phyloP scores from a whole-genome alignment of 1,139 yeast genomes.

The Candida sojae region DNA sequence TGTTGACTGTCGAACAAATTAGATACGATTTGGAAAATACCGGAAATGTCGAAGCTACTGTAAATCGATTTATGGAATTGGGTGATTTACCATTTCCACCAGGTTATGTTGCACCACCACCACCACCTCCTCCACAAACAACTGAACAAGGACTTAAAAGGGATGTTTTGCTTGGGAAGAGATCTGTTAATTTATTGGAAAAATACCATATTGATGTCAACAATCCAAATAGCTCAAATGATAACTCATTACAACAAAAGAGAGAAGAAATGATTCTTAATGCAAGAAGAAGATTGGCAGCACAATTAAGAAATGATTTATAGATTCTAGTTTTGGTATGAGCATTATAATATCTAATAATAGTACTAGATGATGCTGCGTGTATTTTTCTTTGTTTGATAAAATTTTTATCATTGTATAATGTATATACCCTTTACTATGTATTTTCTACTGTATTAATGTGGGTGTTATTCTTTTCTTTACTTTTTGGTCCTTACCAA shows the following conservation, averaged over 20 bases:
- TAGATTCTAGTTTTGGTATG: not conserved
- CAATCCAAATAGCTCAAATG: conserved; percentile 16
- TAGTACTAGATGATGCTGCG: not conserved
- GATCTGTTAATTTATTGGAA: conserved; percentile 35
- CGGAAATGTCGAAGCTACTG: conserved; percentile 80
- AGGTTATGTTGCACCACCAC: conserved; percentile 27
- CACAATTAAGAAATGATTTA: conserved; percentile 31
- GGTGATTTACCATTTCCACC: conserved; percentile 73
- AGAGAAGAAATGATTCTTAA: conserved; percentile 46
- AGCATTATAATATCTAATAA: not conserved
- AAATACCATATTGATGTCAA: conserved; percentile 33
- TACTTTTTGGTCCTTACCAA: conserved; percentile 23
- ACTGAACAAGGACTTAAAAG: conserved; percentile 5
- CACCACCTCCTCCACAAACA: conserved; percentile 13
- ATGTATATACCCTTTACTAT: not conserved
- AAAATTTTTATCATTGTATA: not conserved
- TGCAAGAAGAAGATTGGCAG: conserved; percentile 44
- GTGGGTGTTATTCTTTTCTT: conserved; percentile 51
- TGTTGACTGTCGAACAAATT: conserved; percentile 69
- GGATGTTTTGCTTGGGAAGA: conserved; percentile 2
- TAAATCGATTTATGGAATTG: conserved; percentile 64
- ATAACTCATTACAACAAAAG: conserved; percentile 24
- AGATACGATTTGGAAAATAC: conserved; percentile 62
- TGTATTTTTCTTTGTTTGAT: not conserved
- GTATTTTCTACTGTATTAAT: conserved; percentile 21